A percentile compares a stretch with the other conserved stretches of the same genome.
Evolutionary conservation across 2,329 filamentous ascomycete species (phyloP).

Genomic region (Metarhizium guizhouense): DNA sequence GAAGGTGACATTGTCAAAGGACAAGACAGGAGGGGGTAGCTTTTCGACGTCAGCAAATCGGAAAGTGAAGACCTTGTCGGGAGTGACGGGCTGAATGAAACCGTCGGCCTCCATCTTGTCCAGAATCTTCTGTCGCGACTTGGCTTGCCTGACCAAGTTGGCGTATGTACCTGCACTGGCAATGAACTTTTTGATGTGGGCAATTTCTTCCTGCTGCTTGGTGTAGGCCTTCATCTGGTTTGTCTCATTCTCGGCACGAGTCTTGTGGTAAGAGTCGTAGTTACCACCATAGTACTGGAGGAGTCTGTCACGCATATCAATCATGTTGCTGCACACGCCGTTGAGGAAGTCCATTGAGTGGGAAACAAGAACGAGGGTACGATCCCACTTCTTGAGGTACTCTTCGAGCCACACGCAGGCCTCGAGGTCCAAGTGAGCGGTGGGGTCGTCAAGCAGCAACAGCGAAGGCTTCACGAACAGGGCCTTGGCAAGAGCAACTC

Average conservation of each 20-base stretch:
- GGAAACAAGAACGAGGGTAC: slow-evolving; percentile 90
- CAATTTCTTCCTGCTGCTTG: slow-evolving; percentile 98
- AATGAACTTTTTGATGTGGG: slow-evolving; percentile 99
- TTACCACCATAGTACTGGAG: slow-evolving; percentile 99
- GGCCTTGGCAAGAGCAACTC: slow-evolving; percentile 93
- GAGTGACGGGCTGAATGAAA: slow-evolving; percentile 83
- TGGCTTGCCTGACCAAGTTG: slow-evolving; percentile 97
- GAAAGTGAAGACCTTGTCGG: slow-evolving; percentile 91
- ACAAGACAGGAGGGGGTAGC: slow-evolving; percentile 92
- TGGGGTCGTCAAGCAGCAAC: slow-evolving; percentile 93
- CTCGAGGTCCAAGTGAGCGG: slow-evolving; percentile 97
- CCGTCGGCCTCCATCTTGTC: slow-evolving; percentile 99
- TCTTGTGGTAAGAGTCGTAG: slow-evolving; percentile 98
- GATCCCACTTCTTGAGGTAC: slow-evolving; percentile 99
- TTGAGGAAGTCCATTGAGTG: slow-evolving; percentile 99
- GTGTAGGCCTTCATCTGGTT: slow-evolving; percentile 99
- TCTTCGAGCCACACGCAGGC: slow-evolving; percentile 99
- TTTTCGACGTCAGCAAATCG: slow-evolving; percentile 98
- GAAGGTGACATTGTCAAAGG: slow-evolving; percentile 96
- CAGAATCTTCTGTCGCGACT: slow-evolving; percentile 98
- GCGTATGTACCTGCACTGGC: slow-evolving; percentile 98
- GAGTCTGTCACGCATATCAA: slow-evolving; percentile 87
- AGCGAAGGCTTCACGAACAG: slow-evolving; percentile 97
- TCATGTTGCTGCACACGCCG: slow-evolving; percentile 96
- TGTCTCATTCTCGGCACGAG: slow-evolving; percentile 82